Conservation (phyloP, 225 moss, liverwort and hornwort species). For the Polytrichum formosum region DNA sequence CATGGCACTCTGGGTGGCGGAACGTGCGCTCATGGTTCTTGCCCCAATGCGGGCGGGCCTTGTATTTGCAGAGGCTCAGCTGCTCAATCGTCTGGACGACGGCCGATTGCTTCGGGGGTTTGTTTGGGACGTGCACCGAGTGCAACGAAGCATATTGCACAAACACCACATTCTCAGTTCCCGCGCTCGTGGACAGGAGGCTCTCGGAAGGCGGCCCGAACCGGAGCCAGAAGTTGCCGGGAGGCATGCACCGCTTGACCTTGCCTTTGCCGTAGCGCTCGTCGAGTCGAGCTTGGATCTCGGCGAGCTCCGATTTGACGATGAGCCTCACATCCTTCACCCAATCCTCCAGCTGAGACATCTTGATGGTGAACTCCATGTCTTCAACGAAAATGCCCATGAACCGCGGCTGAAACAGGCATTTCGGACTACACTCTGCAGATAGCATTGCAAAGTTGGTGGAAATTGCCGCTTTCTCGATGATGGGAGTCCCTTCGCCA, state of each 20-base stretch:
- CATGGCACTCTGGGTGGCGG: slow-evolving; percentile 40
- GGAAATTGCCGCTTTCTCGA: slow-evolving; percentile 22
- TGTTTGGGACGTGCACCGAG: slow-evolving; percentile 30
- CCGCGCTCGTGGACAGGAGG: slow-evolving; percentile 33
- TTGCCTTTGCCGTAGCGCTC: slow-evolving; percentile 25
- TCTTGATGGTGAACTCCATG: slow-evolving; percentile 21
- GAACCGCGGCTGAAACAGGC: background rate
- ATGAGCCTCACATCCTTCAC: slow-evolving; percentile 29
- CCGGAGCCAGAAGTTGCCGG: slow-evolving; percentile 60
- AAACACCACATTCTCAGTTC: slow-evolving; percentile 40
- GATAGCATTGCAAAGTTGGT: slow-evolving; percentile 17
- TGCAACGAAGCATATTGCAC: slow-evolving; percentile 25
- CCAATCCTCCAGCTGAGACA: slow-evolving; percentile 26
- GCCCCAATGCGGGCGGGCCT: slow-evolving; percentile 43
- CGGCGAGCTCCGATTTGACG: slow-evolving; percentile 18
- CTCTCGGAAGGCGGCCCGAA: slow-evolving; percentile 35
- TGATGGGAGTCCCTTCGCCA: background rate
- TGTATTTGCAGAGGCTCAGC: slow-evolving; percentile 51
- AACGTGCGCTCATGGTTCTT: slow-evolving; percentile 44
- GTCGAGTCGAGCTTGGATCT: slow-evolving; percentile 20
- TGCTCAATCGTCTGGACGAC: slow-evolving; percentile 49
- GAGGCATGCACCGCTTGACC: slow-evolving; percentile 47
- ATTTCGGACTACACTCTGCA: slow-evolving; percentile 22
- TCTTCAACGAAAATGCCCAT: slow-evolving; percentile 16
- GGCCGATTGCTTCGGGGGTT: slow-evolving; percentile 31